Conservation (phyloP, 306 rosid genomes). For the Pyrus betulifolia region DNA sequence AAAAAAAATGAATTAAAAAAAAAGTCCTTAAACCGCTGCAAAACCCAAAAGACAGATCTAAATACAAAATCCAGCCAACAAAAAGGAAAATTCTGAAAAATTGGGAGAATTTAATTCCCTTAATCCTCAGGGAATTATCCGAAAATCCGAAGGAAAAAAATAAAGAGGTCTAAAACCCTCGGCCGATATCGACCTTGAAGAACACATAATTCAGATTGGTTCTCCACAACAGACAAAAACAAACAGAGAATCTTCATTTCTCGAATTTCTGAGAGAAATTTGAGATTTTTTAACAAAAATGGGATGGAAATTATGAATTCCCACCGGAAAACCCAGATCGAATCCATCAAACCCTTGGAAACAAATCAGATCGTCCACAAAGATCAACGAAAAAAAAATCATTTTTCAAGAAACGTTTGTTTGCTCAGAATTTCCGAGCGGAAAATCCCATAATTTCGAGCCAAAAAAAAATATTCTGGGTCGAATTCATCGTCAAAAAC, state of each 20-base stretch:
- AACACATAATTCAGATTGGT: constrained; percentile 10
- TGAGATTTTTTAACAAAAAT: background rate
- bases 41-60: constrained; percentile 23
- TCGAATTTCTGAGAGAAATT: background rate
- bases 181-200: constrained; percentile 18
- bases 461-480: background rate
- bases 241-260: constrained; percentile 1
- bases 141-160: background rate
- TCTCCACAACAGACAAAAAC: background rate
- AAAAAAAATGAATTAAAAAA: background rate
- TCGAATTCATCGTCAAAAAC: constrained; percentile 2
- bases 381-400: background rate
- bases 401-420: background rate
- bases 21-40: constrained; percentile 30
- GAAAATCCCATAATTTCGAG: constrained; percentile 11
- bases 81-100: constrained; percentile 9
- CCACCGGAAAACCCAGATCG: constrained; percentile 32
- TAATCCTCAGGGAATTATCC: background rate
- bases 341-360: constrained; percentile 26
- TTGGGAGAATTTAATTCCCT: background rate
- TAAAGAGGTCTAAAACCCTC: constrained; percentile 32
- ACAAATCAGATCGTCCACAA: constrained; percentile 1
- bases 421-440: constrained; percentile 6
- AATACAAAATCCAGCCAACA: background rate
- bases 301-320: background rate